Evolutionary conservation across 2,329 filamentous ascomycete species (phyloP).

Genomic region (Fusarium sp.): DNA sequence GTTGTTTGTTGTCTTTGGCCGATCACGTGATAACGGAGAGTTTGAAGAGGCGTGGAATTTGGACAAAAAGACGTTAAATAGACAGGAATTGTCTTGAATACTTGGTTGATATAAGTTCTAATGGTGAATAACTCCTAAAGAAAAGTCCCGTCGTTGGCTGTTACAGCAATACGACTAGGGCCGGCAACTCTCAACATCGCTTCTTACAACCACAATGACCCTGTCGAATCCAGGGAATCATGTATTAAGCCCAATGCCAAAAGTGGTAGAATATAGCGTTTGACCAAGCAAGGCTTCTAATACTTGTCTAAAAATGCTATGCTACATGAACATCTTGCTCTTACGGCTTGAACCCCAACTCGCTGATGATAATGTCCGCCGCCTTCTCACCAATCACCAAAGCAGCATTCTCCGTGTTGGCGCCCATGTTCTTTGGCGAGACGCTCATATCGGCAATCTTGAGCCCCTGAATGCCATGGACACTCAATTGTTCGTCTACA

Average conservation of each 20-base stretch:
- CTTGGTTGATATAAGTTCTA: neutral
- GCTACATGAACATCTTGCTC: neutral
- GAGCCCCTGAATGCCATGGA: conserved; percentile 52
- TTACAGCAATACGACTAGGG: neutral
- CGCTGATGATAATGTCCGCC: conserved; percentile 51
- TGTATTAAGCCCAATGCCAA: neutral
- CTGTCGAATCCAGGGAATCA: neutral
- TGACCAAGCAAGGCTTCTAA: neutral
- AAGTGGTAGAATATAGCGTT: neutral
- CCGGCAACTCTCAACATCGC: neutral
- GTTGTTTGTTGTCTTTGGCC: too few species aligned
- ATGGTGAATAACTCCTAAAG: too few species aligned
- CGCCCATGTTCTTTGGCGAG: conserved; percentile 54
- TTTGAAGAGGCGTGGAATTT: too few species aligned
- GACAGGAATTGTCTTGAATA: neutral
- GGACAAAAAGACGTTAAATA: too few species aligned
- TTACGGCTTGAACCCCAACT: neutral
- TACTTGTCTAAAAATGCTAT: neutral
- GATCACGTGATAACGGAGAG: too few species aligned
- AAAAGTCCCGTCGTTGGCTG: neutral
- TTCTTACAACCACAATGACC: neutral
- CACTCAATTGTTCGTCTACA: neutral
- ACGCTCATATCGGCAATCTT: conserved; percentile 56
- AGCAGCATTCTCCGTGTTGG: conserved; percentile 62
- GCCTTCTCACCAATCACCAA: conserved; percentile 61